A percentile compares a stretch with the other conserved stretches of the same genome.
phyloP scores from a whole-genome alignment of 495 filamentous ascomycete species.

The Staphylotrichum longicolle region DNA sequence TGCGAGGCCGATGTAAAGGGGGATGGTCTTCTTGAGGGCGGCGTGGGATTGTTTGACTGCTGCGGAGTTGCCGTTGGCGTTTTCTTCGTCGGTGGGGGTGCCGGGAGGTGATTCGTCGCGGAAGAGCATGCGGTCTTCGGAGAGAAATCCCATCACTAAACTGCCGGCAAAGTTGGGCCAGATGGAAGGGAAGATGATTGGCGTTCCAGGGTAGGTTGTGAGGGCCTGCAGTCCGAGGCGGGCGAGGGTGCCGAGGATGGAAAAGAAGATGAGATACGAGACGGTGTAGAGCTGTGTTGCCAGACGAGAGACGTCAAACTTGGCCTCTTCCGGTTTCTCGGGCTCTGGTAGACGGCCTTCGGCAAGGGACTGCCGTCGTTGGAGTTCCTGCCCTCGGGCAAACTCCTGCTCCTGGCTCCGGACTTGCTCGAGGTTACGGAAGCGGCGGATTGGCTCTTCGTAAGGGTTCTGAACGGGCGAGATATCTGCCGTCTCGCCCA shows the following conservation, averaged over 20 bases:
- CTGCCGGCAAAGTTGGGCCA: slow-evolving; percentile 93
- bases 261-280: slow-evolving; percentile 82
- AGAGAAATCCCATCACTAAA: slow-evolving; percentile 80
- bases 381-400: slow-evolving; percentile 15
- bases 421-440: slow-evolving; percentile 32
- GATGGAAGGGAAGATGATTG: slow-evolving; percentile 67
- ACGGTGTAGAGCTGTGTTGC: slow-evolving; percentile 73
- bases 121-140: slow-evolving; percentile 77
- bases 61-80: slow-evolving; percentile 19
- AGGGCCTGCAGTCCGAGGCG: slow-evolving; percentile 79
- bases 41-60: slow-evolving; percentile 53
- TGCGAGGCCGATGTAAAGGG: slow-evolving; percentile 86
- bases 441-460: slow-evolving; percentile 34
- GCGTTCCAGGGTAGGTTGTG: slow-evolving; percentile 76
- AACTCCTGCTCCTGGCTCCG: slow-evolving; percentile 30
- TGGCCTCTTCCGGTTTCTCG: slow-evolving; percentile 6
- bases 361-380: slow-evolving; percentile 1
- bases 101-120: slow-evolving; percentile 28
- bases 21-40: slow-evolving; percentile 73
- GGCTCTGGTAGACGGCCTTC: slow-evolving; percentile 19
- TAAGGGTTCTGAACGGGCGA: slow-evolving; percentile 48
- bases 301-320: slow-evolving; percentile 46
- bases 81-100: slow-evolving; percentile 32
- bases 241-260: slow-evolving; percentile 81
- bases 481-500: slow-evolving; percentile 47